Percentiles rank a stretch among this genome's conserved stretches.
Evolutionary conservation across 495 filamentous ascomycete genomes (phyloP).

Genomic region (Daldinia loculata): DNA sequence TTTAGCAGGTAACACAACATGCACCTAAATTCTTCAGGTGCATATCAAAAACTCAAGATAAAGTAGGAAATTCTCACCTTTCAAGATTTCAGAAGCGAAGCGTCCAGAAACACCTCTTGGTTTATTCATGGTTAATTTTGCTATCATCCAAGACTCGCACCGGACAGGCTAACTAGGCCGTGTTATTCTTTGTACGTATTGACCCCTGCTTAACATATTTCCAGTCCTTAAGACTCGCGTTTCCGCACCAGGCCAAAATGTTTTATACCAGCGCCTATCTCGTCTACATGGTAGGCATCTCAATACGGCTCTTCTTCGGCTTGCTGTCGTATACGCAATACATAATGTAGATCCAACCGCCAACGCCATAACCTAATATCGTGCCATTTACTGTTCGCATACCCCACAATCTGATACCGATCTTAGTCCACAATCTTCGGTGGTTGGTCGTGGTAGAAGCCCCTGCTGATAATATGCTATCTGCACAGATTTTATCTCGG

Average conservation of each 20-base stretch:
- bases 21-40: neutral
- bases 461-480: conserved; percentile 3
- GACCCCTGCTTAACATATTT: neutral
- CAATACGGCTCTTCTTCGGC: neutral
- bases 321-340: neutral
- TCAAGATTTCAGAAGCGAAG: neutral
- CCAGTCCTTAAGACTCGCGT: neutral
- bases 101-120: too few species aligned
- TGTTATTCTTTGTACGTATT: neutral
- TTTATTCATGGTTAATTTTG: too few species aligned
- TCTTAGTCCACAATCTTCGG: conserved; percentile 3
- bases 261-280: neutral
- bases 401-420: conserved; percentile 1
- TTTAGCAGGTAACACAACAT: too few species aligned
- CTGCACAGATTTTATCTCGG: conserved; percentile 4
- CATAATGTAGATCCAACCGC: neutral
- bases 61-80: neutral
- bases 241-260: neutral
- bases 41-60: neutral
- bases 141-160: too few species aligned
- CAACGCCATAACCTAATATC: neutral
- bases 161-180: too few species aligned
- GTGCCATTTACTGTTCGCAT: neutral
- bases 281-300: too few species aligned
- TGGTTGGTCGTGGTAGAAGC: conserved; percentile 3